Evolutionary conservation across 257 asterid genomes (phyloP), one percentile per base, ranked within the genome.

Genomic region (Salvia hispanica): DNA sequence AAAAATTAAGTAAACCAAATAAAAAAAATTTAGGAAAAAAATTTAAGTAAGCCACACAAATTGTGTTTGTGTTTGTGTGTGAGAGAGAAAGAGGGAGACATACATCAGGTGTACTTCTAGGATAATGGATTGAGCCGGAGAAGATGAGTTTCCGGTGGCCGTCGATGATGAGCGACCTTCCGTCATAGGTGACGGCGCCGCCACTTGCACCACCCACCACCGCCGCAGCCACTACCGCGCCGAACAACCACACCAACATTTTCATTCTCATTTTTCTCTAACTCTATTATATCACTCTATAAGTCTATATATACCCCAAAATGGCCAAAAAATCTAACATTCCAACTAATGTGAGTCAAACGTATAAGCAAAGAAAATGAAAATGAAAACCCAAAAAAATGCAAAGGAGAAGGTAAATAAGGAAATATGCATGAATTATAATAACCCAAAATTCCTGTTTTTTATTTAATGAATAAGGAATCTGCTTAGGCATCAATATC

Each of bases 101-200:
- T 86, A 91, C 98, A 68, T 91, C 81, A 12, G 98, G 96, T 0
- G 98, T 89, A 70, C 95, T 89, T 74, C 98, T 76, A 10, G 98
- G 92, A 68, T 91, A 91, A 77, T 91, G 97, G 78, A 91, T 91
- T 0, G 97, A 91, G 46, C 96, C 96, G 3, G 97, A 91, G 62
- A 91, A 91, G 65, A 89, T 16, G 13, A 91, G 79, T 79, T 85
- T 81, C 70, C 91, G 64, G 25, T 81, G 78, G 5, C 96, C 96
- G 33, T 84, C 81, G 14, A 91, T 80, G 45, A 91, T 79, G 73
- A 91, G 56, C 2, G 96, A 86, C 71, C 90, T 77, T 51, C 90
- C 88, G 39, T 91, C 96, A 12, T 91, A 87, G 0, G 67, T 86
- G 16, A 91, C 95, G 15, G 74, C 58, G 50, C 74, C 84, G 1